Conservation (phyloP, 164 flowering plant species). For the Umbilicus rupestris region DNA sequence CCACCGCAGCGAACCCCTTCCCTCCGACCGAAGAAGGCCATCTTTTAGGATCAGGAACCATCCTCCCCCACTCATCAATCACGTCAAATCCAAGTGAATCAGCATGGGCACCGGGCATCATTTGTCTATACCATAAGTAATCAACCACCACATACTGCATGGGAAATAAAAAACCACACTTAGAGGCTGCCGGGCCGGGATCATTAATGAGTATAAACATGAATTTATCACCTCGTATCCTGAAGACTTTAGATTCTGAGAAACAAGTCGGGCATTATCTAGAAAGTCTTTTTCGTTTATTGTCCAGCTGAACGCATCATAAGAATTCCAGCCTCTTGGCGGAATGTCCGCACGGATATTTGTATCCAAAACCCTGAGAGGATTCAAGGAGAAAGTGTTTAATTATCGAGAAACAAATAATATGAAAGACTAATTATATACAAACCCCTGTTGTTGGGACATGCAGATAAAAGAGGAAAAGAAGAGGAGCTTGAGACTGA, state of each 20-base stretch:
- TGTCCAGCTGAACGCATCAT: constrained; percentile 85
- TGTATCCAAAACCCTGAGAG: constrained; percentile 23
- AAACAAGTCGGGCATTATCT: constrained; percentile 53
- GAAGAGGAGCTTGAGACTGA: too few relatives aligned
- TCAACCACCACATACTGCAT: constrained; percentile 97
- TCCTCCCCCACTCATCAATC: constrained; percentile 91
- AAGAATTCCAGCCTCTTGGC: constrained; percentile 97
- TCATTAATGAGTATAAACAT: too few relatives aligned
- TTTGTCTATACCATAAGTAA: constrained; percentile 87
- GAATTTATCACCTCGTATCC: constrained; percentile 65
- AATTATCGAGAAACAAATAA: too few relatives aligned
- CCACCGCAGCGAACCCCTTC: constrained; percentile 70
- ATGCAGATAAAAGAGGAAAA: too few relatives aligned
- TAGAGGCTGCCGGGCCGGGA: too few relatives aligned
- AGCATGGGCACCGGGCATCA: constrained; percentile 45
- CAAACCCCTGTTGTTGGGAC: too few relatives aligned
- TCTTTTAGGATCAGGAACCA: constrained; percentile 75
- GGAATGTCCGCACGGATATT: constrained; percentile 40
- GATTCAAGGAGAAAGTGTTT: too few relatives aligned
- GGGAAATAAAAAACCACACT: background rate
- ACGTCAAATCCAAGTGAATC: constrained; percentile 80
- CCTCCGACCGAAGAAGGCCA: constrained; percentile 85
- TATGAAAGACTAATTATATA: too few relatives aligned
- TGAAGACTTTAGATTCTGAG: constrained; percentile 33
- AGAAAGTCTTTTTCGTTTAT: constrained; percentile 78